Evolutionary conservation across 75 land plant genomes (phyloP).

Genomic region (Selaginella moellendorffii): DNA sequence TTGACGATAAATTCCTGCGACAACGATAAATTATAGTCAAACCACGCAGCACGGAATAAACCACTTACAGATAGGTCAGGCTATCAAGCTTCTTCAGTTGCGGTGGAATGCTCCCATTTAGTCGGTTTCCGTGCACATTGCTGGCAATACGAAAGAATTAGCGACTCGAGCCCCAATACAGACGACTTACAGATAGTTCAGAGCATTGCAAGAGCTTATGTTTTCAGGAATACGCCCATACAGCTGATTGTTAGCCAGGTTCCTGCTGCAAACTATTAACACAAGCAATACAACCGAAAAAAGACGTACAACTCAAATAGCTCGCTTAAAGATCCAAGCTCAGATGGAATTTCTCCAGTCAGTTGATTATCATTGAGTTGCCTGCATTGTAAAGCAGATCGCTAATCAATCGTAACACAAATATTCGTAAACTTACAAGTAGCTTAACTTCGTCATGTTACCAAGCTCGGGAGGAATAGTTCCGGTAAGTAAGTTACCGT

Average conservation of each 20-base stretch:
- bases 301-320: constrained; percentile 53
- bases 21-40: no score
- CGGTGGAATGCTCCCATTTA: constrained; percentile 68
- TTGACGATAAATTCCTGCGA: constrained; percentile 82
- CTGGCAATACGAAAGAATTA: no score
- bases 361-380: constrained; percentile 65
- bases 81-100: constrained; percentile 60
- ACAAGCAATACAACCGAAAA: background rate
- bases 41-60: no score
- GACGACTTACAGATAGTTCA: constrained; percentile 32
- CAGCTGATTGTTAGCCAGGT: constrained; percentile 68
- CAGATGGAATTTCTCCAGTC: constrained; percentile 56
- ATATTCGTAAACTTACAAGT: constrained; percentile 18
- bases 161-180: no score
- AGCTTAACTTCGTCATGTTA: constrained; percentile 49
- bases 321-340: constrained; percentile 57
- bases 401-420: background rate
- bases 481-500: constrained; percentile 66
- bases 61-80: constrained; percentile 89
- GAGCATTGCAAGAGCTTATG: constrained; percentile 62
- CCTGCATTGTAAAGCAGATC: constrained; percentile 23
- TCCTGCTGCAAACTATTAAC: constrained; percentile 25
- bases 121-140: constrained; percentile 54
- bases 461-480: constrained; percentile 86
- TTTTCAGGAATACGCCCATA: constrained; percentile 81